Percentiles rank a stretch among this genome's conserved stretches.
These are phyloP conservation scores for Ceratocystis alfenasii DNA, from an alignment of 2,329 filamentous ascomycete species.

Conservation along the genomic window DNA sequence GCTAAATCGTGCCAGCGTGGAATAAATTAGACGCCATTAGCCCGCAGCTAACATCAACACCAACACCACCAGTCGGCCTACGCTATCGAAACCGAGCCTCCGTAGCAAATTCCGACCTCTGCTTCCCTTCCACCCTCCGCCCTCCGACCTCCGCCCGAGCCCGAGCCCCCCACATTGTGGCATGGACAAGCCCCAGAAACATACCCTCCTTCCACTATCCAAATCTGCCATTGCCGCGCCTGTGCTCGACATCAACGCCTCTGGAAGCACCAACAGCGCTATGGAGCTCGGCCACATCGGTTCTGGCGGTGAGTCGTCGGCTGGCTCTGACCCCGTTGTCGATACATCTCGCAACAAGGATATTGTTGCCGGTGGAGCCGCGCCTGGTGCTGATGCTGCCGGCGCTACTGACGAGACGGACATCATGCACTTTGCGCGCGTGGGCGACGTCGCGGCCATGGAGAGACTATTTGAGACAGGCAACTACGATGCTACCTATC, in stretches of 20 bases:
- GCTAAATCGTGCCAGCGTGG: not conserved
- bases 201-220: conserved; percentile 43
- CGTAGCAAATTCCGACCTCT: no score
- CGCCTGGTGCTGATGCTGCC: conserved; percentile 4
- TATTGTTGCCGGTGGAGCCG: conserved; percentile 15
- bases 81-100: no score
- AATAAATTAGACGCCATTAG: not conserved
- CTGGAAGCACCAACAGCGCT: conserved; percentile 26
- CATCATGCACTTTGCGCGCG: conserved; percentile 86
- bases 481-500: conserved; percentile 69
- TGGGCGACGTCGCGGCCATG: conserved; percentile 77
- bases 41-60: not conserved
- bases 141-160: not conserved
- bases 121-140: not conserved
- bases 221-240: conserved; percentile 44
- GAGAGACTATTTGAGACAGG: conserved; percentile 79
- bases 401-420: conserved; percentile 48
- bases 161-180: not conserved
- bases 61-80: not conserved
- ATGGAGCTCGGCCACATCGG: conserved; percentile 44
- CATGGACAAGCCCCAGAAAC: conserved; percentile 6
- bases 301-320: conserved; percentile 27
- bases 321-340: conserved; percentile 24
- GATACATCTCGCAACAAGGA: conserved; percentile 14
- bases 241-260: conserved; percentile 38